A percentile compares a stretch with the other conserved stretches of the same genome.
phyloP scores from a whole-genome alignment of 148 eudicot genomes.

The Cornus kousa region DNA sequence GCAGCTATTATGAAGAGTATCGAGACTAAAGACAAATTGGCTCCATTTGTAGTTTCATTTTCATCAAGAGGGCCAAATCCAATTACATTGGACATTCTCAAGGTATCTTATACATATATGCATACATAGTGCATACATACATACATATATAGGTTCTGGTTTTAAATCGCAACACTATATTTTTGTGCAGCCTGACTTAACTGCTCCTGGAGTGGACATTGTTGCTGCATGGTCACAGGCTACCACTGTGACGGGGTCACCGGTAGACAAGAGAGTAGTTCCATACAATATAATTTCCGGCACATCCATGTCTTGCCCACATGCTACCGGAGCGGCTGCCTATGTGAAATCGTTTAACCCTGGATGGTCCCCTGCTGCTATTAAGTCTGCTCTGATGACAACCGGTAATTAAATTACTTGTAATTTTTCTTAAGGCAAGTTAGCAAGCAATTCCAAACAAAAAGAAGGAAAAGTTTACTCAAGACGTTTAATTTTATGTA shows the following conservation, averaged over 20 bases:
- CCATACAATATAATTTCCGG: slow-evolving; percentile 43
- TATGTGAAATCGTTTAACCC: slow-evolving; percentile 59
- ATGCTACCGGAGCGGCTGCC: slow-evolving; percentile 57
- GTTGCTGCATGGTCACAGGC: slow-evolving; percentile 49
- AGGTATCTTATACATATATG: slow-evolving; percentile 29
- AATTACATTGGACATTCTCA: slow-evolving; percentile 45
- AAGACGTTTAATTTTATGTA: no score
- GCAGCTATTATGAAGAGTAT: slow-evolving; percentile 35
- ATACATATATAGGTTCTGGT: not conserved
- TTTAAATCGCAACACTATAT: not conserved
- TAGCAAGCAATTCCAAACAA: no score
- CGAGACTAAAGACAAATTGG: slow-evolving; percentile 19
- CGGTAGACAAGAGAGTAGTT: slow-evolving; percentile 33
- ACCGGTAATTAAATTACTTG: slow-evolving; percentile 34
- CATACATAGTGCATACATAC: no score
- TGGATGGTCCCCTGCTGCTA: slow-evolving; percentile 65
- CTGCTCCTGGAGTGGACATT: slow-evolving; percentile 69
- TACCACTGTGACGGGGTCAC: slow-evolving; percentile 23
- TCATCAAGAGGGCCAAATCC: slow-evolving; percentile 71
- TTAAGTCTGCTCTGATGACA: slow-evolving; percentile 70
- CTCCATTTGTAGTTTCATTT: slow-evolving; percentile 41
- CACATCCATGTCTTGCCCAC: slow-evolving; percentile 82
- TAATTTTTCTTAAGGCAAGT: no score
- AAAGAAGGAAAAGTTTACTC: no score
- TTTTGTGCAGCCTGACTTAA: slow-evolving; percentile 48